Conservation (phyloP, 2,329 filamentous ascomycete genomes). For the Alternaria infectoria region DNA sequence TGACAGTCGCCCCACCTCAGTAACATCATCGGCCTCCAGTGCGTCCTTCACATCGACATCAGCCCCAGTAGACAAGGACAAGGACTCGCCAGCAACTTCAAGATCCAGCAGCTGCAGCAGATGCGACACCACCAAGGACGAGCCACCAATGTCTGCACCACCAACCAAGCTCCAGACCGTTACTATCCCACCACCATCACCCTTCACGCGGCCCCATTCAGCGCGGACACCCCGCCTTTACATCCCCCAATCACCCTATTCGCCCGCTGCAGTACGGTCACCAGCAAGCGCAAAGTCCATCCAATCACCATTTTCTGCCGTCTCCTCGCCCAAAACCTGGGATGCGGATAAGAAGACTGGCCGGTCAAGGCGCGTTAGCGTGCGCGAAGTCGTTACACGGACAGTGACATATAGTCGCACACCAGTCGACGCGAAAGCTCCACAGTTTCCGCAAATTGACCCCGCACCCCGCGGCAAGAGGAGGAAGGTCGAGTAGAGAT, state of each 20-base stretch:
- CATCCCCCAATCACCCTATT: slow-evolving; percentile 79
- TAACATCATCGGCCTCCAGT: slow-evolving; percentile 47
- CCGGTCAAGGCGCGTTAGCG: slow-evolving; percentile 67
- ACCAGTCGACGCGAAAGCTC: slow-evolving; percentile 48
- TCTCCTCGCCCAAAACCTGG: slow-evolving; percentile 77
- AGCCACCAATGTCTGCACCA: slow-evolving; percentile 52
- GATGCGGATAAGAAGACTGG: slow-evolving; percentile 71
- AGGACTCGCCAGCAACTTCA: slow-evolving; percentile 42
- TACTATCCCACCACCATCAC: slow-evolving; percentile 65
- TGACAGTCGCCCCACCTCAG: slow-evolving; percentile 49
- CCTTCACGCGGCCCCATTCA: slow-evolving; percentile 68
- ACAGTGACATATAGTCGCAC: slow-evolving; percentile 84
- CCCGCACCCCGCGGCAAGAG: slow-evolving; percentile 92
- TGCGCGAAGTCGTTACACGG: slow-evolving; percentile 90
- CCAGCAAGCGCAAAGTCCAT: slow-evolving; percentile 65
- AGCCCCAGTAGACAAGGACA: slow-evolving; percentile 35
- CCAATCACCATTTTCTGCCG: slow-evolving; percentile 75
- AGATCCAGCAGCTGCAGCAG: slow-evolving; percentile 49
- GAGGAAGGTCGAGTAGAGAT: slow-evolving; percentile 68
- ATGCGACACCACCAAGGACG: slow-evolving; percentile 41
- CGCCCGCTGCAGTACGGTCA: slow-evolving; percentile 66
- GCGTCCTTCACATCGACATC: slow-evolving; percentile 46
- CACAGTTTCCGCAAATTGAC: slow-evolving; percentile 69
- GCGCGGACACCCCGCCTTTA: slow-evolving; percentile 69
- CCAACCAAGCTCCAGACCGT: slow-evolving; percentile 58